phyloP scores from a whole-genome alignment of 2,329 filamentous ascomycete species.

The Plectosphaerella cucumerina region DNA sequence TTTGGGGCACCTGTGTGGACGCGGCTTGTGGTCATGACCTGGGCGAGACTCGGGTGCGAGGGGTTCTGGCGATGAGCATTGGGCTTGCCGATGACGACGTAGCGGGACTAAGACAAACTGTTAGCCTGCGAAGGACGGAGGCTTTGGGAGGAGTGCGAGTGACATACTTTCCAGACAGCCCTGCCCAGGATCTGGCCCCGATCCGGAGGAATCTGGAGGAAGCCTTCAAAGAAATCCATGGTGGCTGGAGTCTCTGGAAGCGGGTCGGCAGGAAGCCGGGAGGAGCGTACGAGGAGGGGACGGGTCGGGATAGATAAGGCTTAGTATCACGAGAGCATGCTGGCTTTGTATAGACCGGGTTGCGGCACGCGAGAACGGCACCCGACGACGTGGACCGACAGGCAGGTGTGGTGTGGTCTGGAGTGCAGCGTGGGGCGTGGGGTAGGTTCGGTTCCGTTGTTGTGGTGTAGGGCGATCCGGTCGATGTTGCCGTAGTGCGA shows the following conservation, averaged over 20 bases:
- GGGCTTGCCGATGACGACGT: slow-evolving; percentile 49
- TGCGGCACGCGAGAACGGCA: too few relatives aligned
- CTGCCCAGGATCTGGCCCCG: slow-evolving; percentile 45
- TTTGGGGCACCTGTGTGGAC: slow-evolving; percentile 34
- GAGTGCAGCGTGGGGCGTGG: too few relatives aligned
- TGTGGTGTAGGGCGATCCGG: too few relatives aligned
- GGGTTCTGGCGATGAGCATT: slow-evolving; percentile 23
- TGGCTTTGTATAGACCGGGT: not conserved
- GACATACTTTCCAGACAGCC: slow-evolving; percentile 47
- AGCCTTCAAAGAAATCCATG: slow-evolving; percentile 32
- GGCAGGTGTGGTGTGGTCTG: too few relatives aligned
- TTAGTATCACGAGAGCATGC: not conserved
- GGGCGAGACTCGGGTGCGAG: slow-evolving; percentile 31
- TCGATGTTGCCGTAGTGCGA: too few relatives aligned
- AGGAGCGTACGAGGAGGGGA: too few relatives aligned
- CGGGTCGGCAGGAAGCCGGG: not conserved
- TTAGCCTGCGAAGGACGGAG: not conserved
- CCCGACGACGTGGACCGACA: too few relatives aligned
- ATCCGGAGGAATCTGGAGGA: slow-evolving; percentile 47
- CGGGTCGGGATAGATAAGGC: too few relatives aligned
- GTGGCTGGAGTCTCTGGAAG: not conserved
- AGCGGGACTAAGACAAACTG: slow-evolving; percentile 44
- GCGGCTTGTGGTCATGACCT: slow-evolving; percentile 32
- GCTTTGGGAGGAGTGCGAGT: not conserved
- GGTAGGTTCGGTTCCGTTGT: too few relatives aligned